Evolutionary conservation across 495 filamentous ascomycete species (phyloP).

Genomic region (Aspergillus egyptiacus): DNA sequence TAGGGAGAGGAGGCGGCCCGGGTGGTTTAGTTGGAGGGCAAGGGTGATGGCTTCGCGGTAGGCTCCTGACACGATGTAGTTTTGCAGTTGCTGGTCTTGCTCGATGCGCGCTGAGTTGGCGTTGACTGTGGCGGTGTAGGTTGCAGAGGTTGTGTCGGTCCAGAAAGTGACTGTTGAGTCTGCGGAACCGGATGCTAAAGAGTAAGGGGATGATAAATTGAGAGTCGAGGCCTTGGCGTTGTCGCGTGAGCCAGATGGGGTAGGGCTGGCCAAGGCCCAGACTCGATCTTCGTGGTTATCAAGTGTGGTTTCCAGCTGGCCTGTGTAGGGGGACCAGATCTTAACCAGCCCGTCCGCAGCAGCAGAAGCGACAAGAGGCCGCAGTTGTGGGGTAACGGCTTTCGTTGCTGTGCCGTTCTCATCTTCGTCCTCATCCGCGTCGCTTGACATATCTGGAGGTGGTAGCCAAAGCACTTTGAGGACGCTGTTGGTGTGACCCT

Average conservation of each 20-base stretch:
- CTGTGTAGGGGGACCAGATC: constrained; percentile 75
- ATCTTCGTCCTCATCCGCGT: constrained; percentile 27
- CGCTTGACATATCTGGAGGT: constrained; percentile 42
- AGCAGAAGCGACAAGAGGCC: constrained; percentile 69
- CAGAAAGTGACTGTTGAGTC: constrained; percentile 92
- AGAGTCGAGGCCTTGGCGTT: constrained; percentile 31
- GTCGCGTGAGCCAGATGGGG: constrained; percentile 40
- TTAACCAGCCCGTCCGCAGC: constrained; percentile 97
- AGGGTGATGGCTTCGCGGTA: constrained; percentile 91
- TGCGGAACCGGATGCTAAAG: constrained; percentile 79
- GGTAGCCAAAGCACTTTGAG: constrained; percentile 90
- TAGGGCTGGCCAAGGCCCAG: constrained; percentile 74
- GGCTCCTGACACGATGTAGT: constrained; percentile 76
- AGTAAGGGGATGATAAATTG: constrained; percentile 40
- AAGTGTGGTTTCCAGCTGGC: constrained; percentile 80
- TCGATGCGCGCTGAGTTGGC: constrained; percentile 76
- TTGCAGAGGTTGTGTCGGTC: constrained; percentile 83
- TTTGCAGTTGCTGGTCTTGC: constrained; percentile 86
- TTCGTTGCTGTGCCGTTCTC: constrained; percentile 29
- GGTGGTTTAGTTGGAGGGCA: constrained; percentile 88
- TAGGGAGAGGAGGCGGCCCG: constrained; percentile 72
- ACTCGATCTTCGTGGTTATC: constrained; percentile 96
- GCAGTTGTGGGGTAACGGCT: constrained; percentile 23
- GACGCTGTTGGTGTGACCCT: constrained; percentile 92
- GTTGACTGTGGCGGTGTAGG: constrained; percentile 59